phyloP scores from a whole-genome alignment of 2,329 filamentous ascomycete genomes.

The Fusarium sulawesiense region DNA sequence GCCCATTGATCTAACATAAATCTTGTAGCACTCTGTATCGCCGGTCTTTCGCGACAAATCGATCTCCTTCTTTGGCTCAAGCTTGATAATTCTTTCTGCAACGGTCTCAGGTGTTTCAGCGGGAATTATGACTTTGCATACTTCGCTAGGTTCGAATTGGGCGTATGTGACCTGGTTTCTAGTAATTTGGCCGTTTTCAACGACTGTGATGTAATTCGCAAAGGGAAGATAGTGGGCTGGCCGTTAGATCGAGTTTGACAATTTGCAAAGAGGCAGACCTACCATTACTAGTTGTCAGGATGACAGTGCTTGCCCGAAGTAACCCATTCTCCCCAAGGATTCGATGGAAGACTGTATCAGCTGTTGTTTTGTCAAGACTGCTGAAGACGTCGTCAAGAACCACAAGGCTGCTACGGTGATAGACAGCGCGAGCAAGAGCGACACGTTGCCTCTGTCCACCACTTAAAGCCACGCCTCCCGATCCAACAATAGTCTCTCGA shows the following conservation, averaged over 20 bases:
- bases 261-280: rapidly evolving
- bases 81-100: neutral
- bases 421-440: conserved; percentile 61
- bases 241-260: neutral
- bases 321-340: conserved; percentile 57
- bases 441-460: conserved; percentile 59
- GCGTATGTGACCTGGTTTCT: conserved; percentile 43
- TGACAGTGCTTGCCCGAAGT: conserved; percentile 53
- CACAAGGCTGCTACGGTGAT: conserved; percentile 52
- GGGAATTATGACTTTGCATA: neutral
- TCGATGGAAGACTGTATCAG: conserved; percentile 55
- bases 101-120: rapidly evolving
- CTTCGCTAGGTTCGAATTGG: conserved; percentile 23
- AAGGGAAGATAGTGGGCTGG: conserved; percentile 42
- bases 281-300: conserved; percentile 23
- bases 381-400: conserved; percentile 62
- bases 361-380: conserved; percentile 58
- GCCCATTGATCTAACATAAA: conserved; percentile 46
- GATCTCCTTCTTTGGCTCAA: conserved; percentile 18
- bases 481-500: conserved; percentile 54
- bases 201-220: conserved; percentile 44
- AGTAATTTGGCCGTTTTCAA: conserved; percentile 37
- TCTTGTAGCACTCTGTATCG: conserved; percentile 46
- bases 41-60: conserved; percentile 46
- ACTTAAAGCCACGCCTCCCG: conserved; percentile 56